Evolutionary conservation across 768 basidiomycete genomes (phyloP).

Genomic region (Pisolithus orientalis): DNA sequence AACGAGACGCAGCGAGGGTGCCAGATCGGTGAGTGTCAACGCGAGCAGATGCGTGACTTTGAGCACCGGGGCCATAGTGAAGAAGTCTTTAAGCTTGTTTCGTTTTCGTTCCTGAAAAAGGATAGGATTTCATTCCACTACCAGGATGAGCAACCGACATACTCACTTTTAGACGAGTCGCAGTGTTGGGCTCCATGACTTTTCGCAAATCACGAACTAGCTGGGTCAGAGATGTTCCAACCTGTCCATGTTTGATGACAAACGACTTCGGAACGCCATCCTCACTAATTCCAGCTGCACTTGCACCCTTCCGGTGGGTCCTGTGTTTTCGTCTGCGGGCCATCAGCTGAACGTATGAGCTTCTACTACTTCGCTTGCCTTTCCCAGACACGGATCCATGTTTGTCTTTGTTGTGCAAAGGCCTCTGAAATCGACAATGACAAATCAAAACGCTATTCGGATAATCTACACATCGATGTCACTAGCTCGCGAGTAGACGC

Average conservation of each 20-base stretch:
- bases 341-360: conserved; percentile 34
- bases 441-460: not conserved
- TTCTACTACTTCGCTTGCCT: conserved; percentile 10
- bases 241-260: conserved; percentile 93
- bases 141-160: not conserved
- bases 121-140: conserved; percentile 10
- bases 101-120: conserved; percentile 72
- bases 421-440: conserved; percentile 4
- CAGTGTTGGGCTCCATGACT: conserved; percentile 98
- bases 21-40: conserved; percentile 79
- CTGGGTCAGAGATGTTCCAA: conserved; percentile 79
- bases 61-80: conserved; percentile 86
- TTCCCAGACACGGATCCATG: conserved; percentile 15
- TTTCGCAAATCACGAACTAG: conserved; percentile 91
- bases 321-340: conserved; percentile 71
- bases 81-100: conserved; percentile 90
- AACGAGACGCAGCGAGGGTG: conserved; percentile 82
- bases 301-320: conserved; percentile 68
- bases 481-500: not conserved
- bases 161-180: conserved; percentile 78
- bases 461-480: not conserved
- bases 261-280: conserved; percentile 77
- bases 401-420: conserved; percentile 19
- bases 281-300: conserved; percentile 27
- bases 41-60: conserved; percentile 91